Evolutionary conservation across 2,329 filamentous ascomycete genomes (phyloP), one percentile per base, ranked within the genome.

Genomic region (Phoma sp.): DNA sequence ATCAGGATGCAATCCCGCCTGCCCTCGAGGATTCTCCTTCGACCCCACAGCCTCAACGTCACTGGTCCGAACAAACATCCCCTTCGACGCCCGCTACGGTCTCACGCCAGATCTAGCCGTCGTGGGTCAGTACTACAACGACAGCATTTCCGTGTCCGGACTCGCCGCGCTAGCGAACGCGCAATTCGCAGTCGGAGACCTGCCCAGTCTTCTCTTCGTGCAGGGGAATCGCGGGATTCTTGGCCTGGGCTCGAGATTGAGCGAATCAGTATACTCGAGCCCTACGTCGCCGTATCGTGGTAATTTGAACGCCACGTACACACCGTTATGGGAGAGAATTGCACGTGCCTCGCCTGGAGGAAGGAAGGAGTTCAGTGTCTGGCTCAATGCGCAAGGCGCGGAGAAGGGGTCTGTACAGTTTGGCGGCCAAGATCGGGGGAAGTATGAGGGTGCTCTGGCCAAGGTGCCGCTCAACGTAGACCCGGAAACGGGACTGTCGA

Each of bases 101-200:
- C 47, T 62, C 13, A 61, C 61, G 2, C 59, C 55, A 12, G 57
- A 58, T 25, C 52, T 55, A 5, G 48, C 51, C 17, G 51, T 62
- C 39, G 12, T 58, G 4, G 61, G 60, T 10, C 37, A 44, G 10
- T 62, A 58, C 41, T 62, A 58, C 52, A 59, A 59, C 19, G 59
- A 62, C 29, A 60, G 38, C 6, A 12, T 62, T 4, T 43, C 32
- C 24, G 39, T 44, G 8, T 17, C 36, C 25, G 24, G 39, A 3
- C 32, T 38, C 5, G n/a, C 32, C 17, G 6, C 39, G 6, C 15
- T 60, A 4, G 3, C 36, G 1, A 51, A 56, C 13, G 35, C 51
- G 17, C 22, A 41, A 1, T 36, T 63, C n/a, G 61, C 53, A 2
- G 38, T 61, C 19, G 51, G 32, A 9, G 31, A 61, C 37, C 35